phyloP scores from a whole-genome alignment of 108 stramenopile species.

The Cyclotella cryptica region DNA sequence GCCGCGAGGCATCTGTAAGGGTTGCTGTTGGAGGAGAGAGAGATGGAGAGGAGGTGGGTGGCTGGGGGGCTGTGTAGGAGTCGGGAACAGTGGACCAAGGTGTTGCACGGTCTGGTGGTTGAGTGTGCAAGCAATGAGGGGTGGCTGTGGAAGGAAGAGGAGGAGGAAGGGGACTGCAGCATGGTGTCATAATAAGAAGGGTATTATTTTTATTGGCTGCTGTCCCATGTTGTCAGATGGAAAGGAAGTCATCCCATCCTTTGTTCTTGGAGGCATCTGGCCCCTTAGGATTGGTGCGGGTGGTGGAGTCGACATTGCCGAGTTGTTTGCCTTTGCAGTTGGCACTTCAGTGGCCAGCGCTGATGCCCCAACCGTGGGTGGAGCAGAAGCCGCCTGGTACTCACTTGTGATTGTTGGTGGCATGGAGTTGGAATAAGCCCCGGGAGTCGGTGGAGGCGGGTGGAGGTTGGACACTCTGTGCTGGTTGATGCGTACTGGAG shows the following conservation, averaged over 20 bases:
- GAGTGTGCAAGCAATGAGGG: too few species aligned
- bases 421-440: not conserved
- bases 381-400: not conserved
- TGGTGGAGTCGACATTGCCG: not conserved
- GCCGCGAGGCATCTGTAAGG: too few species aligned
- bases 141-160: too few species aligned
- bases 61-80: too few species aligned
- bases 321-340: conserved; percentile 8
- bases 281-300: not conserved
- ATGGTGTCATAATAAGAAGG: too few species aligned
- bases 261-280: not conserved
- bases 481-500: not conserved
- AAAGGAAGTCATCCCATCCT: not conserved
- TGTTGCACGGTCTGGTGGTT: too few species aligned
- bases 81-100: too few species aligned
- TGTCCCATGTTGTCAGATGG: not conserved
- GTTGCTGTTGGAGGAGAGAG: too few species aligned
- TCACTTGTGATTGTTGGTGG: not conserved
- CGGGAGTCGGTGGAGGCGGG: too few species aligned
- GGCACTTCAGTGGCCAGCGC: not conserved
- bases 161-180: too few species aligned
- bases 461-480: too few species aligned
- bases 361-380: not conserved
- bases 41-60: too few species aligned
- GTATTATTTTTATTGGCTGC: not conserved